A percentile compares a stretch with the other conserved stretches of the same genome.
phyloP scores from a whole-genome alignment of 169 alveolate genomes.

The Eimeria falciformis region DNA sequence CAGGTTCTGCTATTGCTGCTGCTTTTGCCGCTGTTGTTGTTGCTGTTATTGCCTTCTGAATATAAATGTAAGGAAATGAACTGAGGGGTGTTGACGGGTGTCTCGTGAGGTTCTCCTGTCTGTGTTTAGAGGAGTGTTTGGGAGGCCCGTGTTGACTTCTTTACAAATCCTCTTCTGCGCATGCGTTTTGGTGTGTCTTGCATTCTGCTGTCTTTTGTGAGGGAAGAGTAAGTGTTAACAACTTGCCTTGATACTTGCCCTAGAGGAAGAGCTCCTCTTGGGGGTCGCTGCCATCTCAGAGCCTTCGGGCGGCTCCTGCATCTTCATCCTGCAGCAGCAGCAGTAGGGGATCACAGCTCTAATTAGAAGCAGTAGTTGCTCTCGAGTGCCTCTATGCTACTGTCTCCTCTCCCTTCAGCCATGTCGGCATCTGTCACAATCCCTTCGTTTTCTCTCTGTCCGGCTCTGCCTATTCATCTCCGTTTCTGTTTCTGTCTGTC shows the following conservation, averaged over 20 bases:
- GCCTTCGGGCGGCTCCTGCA: constrained; percentile 36
- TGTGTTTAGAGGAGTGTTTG: no score
- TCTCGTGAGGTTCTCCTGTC: no score
- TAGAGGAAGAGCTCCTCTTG: neutral
- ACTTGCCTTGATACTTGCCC: constrained; percentile 52
- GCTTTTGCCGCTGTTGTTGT: neutral
- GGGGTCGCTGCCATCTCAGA: neutral
- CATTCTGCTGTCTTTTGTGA: no score
- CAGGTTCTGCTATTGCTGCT: constrained; percentile 6
- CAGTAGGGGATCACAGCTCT: neutral
- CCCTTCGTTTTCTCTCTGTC: neutral
- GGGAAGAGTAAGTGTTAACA: no score
- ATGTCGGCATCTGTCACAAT: neutral
- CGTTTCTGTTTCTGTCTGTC: neutral
- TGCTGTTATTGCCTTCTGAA: constrained; percentile 52
- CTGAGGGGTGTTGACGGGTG: no score
- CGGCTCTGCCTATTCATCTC: neutral
- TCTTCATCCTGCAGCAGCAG: constrained; percentile 52
- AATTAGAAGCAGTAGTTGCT: neutral
- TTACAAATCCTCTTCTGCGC: no score
- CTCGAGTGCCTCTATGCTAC: neutral
- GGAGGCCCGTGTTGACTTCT: no score
- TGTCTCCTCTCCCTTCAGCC: no score
- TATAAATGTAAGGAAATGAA: constrained; percentile 27
- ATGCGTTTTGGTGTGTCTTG: no score